Conservation (phyloP, 176 grass and related monocot genomes). For the Tuctoria greenei region DNA sequence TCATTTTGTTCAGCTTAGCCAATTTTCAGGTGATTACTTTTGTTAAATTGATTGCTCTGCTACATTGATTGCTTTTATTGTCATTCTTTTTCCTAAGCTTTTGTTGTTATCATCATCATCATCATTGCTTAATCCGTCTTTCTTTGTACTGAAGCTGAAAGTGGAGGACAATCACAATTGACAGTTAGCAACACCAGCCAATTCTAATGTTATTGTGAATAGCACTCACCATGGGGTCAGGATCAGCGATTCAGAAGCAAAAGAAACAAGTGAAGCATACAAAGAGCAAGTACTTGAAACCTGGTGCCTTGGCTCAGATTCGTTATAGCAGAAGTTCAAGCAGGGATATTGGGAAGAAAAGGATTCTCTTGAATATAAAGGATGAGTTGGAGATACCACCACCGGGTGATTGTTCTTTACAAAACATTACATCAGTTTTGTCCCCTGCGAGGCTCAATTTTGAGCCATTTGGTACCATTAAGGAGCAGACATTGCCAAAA, state of each 20-base stretch:
- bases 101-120: not conserved
- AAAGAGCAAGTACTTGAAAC: slow-evolving; percentile 78
- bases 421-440: slow-evolving; percentile 33
- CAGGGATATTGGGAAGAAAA: slow-evolving; percentile 78
- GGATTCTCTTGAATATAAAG: slow-evolving; percentile 64
- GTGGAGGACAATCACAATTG: slow-evolving; percentile 21
- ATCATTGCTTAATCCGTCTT: slow-evolving; percentile 1
- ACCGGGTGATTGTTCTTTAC: slow-evolving; percentile 1
- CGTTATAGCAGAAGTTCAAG: slow-evolving; percentile 65
- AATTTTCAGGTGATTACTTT: not conserved
- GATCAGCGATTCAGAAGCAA: slow-evolving; percentile 51
- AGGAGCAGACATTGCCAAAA: slow-evolving; percentile 45
- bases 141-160: slow-evolving; percentile 29
- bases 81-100: no score
- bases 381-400: slow-evolving; percentile 44
- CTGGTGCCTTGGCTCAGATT: slow-evolving; percentile 65
- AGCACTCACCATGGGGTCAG: slow-evolving; percentile 46
- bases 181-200: not conserved
- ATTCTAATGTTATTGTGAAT: slow-evolving; percentile 10
- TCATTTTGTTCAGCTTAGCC: not conserved
- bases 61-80: not conserved
- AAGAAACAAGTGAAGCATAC: slow-evolving; percentile 66
- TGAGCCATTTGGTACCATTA: slow-evolving; percentile 40
- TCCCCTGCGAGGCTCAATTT: slow-evolving; percentile 48
- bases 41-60: not conserved